Percentiles rank a stretch among this genome's conserved stretches.
phyloP scores from a whole-genome alignment of 2,329 filamentous ascomycete species.

The Aspergillus neoniger region DNA sequence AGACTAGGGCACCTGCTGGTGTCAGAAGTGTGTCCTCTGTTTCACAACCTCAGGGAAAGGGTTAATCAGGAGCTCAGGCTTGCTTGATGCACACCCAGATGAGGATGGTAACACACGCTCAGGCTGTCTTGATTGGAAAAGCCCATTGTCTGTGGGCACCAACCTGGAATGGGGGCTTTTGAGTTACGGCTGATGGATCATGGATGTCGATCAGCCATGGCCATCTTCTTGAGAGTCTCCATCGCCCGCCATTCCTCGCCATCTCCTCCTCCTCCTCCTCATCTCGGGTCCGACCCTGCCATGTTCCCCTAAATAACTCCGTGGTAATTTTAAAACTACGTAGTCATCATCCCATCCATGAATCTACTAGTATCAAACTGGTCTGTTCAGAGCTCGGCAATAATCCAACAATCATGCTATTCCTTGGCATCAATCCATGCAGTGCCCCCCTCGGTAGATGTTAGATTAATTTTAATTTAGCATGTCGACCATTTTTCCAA shows the following conservation, averaged over 20 bases:
- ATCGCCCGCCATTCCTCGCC: too few species aligned
- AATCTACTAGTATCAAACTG: too few species aligned
- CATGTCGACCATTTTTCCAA: not conserved
- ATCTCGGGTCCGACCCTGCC: too few species aligned
- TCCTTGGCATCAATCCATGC: not conserved
- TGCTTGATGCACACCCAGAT: not conserved
- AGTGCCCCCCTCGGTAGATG: not conserved
- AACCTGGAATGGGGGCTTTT: not conserved
- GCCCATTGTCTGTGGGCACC: not conserved
- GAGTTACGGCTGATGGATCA: not conserved
- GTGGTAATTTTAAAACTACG: too few species aligned
- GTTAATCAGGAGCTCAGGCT: not conserved
- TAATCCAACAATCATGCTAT: not conserved
- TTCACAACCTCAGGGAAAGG: not conserved
- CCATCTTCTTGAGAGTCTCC: not conserved
- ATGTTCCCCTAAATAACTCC: too few species aligned
- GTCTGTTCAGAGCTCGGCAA: not conserved
- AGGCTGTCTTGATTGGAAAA: not conserved
- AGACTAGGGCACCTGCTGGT: not conserved
- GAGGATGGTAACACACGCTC: not conserved
- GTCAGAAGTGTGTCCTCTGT: not conserved
- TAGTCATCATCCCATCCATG: too few species aligned
- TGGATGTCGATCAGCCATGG: not conserved
- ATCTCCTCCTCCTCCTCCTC: too few species aligned
- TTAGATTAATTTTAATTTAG: constrained; percentile 8